Conservation (phyloP, 2,329 filamentous ascomycete genomes). For the Calonectria pteridis region DNA sequence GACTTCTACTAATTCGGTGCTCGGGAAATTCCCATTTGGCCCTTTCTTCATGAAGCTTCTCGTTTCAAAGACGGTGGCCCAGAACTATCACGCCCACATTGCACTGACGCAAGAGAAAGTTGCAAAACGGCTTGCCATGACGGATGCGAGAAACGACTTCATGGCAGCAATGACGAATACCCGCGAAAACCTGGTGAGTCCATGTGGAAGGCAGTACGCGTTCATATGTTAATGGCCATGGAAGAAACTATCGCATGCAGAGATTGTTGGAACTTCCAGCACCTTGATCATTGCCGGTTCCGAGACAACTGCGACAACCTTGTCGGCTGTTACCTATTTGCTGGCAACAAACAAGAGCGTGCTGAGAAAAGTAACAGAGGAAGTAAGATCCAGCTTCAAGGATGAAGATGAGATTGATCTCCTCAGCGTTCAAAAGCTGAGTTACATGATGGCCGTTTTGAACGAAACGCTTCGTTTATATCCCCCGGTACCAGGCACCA, state of each 20-base stretch:
- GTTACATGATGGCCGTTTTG: constrained; percentile 7
- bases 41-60: not conserved
- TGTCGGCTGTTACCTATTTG: not conserved
- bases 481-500: constrained; percentile 2
- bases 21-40: not conserved
- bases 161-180: not conserved
- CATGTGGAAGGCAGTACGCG: fast-evolving
- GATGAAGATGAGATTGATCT: not conserved
- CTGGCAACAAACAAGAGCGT: not conserved
- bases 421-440: not conserved
- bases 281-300: constrained; percentile 13
- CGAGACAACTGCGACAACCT: constrained; percentile 14
- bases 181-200: not conserved
- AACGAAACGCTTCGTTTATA: constrained; percentile 20
- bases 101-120: not conserved
- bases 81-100: not conserved
- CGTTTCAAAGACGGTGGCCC: not conserved
- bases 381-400: not conserved
- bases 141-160: not conserved
- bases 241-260: not conserved
- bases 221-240: not conserved
- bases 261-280: not conserved
- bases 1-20: not conserved
- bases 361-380: not conserved
- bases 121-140: not conserved